Evolutionary conservation across 176 grass and related monocot genomes (phyloP).

Genomic region (Hordeum vulgare): MorexV3_pseudomolecules_assembly NC_058523.1:508956847-508957346

Average conservation of each 20-base stretch:
- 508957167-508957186: not conserved
- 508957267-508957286: too few relatives aligned
- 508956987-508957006: conserved; percentile 6
- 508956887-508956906: not conserved
- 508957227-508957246: too few relatives aligned
- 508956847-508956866: not conserved
- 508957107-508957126: not conserved
- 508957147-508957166: not conserved
- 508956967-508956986: not conserved
- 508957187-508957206: not conserved
- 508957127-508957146: not conserved
- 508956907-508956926: not conserved
- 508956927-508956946: not conserved
- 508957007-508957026: not conserved
- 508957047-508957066: not conserved
- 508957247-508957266: too few relatives aligned
- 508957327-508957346: too few relatives aligned
- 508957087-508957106: not conserved
- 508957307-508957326: too few relatives aligned
- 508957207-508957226: too few relatives aligned
- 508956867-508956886: not conserved
- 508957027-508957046: not conserved
- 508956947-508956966: not conserved
- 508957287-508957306: too few relatives aligned
- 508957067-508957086: not conserved